phyloP scores from a whole-genome alignment of 73 alveolate genomes.

The Symbiodinium natans region DNA sequence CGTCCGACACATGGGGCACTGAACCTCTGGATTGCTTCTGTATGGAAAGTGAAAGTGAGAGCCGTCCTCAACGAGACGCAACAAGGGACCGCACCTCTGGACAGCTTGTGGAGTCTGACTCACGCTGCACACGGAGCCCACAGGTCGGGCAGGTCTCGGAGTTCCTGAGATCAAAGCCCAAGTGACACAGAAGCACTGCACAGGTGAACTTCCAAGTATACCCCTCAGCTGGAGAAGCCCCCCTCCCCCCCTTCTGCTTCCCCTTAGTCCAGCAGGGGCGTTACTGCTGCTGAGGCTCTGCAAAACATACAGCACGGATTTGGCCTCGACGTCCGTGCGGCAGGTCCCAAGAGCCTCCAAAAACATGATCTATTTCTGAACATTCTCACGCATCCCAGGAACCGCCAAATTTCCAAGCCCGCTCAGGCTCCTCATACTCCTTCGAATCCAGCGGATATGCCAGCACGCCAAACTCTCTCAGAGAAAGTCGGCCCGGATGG shows the following conservation, averaged over 20 bases:
- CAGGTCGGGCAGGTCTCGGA: conserved; percentile 71
- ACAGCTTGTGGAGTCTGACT: conserved; percentile 44
- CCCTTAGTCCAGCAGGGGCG: not conserved
- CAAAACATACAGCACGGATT: conserved; percentile 35
- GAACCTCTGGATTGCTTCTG: no score
- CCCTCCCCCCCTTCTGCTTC: not conserved
- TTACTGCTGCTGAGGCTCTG: conserved; percentile 34
- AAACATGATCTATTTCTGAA: not conserved
- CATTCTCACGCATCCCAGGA: no score
- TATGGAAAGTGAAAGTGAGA: not conserved
- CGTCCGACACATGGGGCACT: conserved; percentile 54
- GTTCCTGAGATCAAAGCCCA: conserved; percentile 3
- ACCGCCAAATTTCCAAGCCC: no score
- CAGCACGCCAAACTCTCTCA: conserved; percentile 64
- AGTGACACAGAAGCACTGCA: not conserved
- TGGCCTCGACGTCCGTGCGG: conserved; percentile 41
- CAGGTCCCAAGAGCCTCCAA: conserved; percentile 31
- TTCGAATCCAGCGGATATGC: conserved; percentile 33
- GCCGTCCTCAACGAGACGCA: not conserved
- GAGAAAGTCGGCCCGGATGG: conserved; percentile 59
- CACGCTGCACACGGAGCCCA: conserved; percentile 54
- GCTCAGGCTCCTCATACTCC: conserved; percentile 42
- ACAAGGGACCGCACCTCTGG: conserved; percentile 16
- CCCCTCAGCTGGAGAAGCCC: no score
- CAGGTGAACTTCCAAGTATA: no score